phyloP scores from a whole-genome alignment of 306 rosid genomes.

The Dryas drummondii region DNA sequence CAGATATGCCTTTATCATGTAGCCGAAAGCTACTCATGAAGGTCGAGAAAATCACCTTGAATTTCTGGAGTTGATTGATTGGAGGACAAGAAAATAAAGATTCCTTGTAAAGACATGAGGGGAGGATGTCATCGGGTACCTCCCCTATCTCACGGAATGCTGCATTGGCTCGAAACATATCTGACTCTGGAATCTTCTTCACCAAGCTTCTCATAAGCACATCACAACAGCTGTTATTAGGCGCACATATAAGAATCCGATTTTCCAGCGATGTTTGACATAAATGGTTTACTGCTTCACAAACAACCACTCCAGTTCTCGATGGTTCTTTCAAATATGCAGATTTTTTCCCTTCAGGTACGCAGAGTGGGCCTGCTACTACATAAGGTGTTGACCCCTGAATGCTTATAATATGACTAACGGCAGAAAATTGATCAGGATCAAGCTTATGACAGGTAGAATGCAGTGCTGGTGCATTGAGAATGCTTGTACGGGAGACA shows the following conservation, averaged over 20 bases:
- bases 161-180: slow-evolving; percentile 32
- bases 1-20: slow-evolving; percentile 26
- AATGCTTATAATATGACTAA: slow-evolving; percentile 13
- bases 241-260: slow-evolving; percentile 33
- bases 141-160: slow-evolving; percentile 24
- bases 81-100: slow-evolving; percentile 39
- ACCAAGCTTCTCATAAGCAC: slow-evolving; percentile 26
- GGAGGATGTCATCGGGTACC: slow-evolving; percentile 35
- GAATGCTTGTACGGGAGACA: neutral
- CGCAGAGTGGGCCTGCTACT: slow-evolving; percentile 24
- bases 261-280: slow-evolving; percentile 1
- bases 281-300: slow-evolving; percentile 24
- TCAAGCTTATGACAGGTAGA: neutral
- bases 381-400: slow-evolving; percentile 35
- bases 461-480: neutral
- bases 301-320: slow-evolving; percentile 22
- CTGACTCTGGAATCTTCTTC: slow-evolving; percentile 21
- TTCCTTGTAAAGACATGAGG: slow-evolving; percentile 22
- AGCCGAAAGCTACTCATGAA: slow-evolving; percentile 37
- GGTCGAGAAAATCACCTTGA: slow-evolving; percentile 40
- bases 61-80: slow-evolving; percentile 10
- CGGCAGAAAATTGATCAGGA: slow-evolving; percentile 2
- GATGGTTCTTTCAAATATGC: slow-evolving; percentile 9
- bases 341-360: neutral
- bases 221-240: slow-evolving; percentile 29